These are phyloP conservation scores for Entomortierella parvispora DNA, from an alignment of 192 early-diverging fungal genomes.

Conservation along the genomic window DNA sequence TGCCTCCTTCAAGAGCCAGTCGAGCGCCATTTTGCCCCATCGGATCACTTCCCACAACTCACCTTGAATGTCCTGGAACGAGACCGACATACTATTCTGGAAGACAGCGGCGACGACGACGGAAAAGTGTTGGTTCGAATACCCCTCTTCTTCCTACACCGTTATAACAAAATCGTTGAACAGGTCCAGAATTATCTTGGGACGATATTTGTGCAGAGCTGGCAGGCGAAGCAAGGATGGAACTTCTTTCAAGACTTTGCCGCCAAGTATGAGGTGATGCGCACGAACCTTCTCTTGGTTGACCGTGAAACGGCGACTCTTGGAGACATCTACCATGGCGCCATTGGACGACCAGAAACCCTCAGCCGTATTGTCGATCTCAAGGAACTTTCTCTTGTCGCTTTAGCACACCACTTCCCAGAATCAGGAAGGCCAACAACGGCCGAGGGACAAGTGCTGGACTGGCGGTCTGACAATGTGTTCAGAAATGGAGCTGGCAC, in stretches of 20 bases:
- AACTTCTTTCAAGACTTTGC: conserved; percentile 7
- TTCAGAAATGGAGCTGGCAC: too few species aligned
- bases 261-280: conserved; percentile 15
- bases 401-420: conserved; percentile 11
- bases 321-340: conserved; percentile 14
- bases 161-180: conserved; percentile 3
- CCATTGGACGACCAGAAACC: conserved; percentile 18
- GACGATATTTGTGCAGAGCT: conserved; percentile 7
- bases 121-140: conserved; percentile 8
- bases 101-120: neutral
- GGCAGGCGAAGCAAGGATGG: conserved; percentile 9
- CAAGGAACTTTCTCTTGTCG: conserved; percentile 10
- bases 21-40: neutral
- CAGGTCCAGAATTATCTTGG: conserved; percentile 9
- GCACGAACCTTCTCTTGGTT: conserved; percentile 18
- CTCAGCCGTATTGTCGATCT: conserved; percentile 25
- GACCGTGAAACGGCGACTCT: conserved; percentile 15
- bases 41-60: conserved; percentile 1
- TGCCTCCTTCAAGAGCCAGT: neutral
- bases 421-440: conserved; percentile 13
- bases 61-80: conserved; percentile 21
- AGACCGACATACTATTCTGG: conserved; percentile 8
- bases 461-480: too few species aligned
- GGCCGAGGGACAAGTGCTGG: too few species aligned
- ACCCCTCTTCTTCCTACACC: conserved; percentile 15